phyloP scores from a whole-genome alignment of 352 stramenopile genomes.

The Phytopythium delawarense region DNA sequence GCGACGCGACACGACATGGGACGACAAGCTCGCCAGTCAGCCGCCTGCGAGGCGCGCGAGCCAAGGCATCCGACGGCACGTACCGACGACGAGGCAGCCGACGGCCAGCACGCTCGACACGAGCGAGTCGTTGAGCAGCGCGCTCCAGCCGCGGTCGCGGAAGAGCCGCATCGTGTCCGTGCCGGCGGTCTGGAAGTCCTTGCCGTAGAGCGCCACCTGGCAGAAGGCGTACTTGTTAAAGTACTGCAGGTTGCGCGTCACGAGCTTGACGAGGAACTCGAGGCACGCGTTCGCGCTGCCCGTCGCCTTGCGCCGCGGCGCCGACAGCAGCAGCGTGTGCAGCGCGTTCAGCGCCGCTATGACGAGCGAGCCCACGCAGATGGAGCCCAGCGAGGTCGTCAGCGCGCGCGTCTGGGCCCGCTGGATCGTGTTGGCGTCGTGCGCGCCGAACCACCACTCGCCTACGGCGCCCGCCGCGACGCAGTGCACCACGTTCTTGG shows the following conservation, averaged over 20 bases:
- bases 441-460: conserved; percentile 83
- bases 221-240: conserved; percentile 90
- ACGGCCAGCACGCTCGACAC: conserved; percentile 74
- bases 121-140: conserved; percentile 74
- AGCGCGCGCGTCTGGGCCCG: conserved; percentile 58
- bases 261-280: conserved; percentile 72
- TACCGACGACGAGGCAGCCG: conserved; percentile 75
- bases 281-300: conserved; percentile 72
- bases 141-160: conserved; percentile 73
- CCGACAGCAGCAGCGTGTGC: conserved; percentile 62
- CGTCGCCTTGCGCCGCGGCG: conserved; percentile 55
- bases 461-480: conserved; percentile 70
- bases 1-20: no score
- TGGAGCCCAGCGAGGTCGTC: conserved; percentile 76
- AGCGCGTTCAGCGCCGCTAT: conserved; percentile 65
- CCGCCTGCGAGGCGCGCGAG: no score
- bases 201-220: conserved; percentile 83
- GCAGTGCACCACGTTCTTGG: conserved; percentile 86
- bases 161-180: conserved; percentile 80
- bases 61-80: neutral
- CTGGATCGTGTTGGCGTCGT: conserved; percentile 70
- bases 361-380: conserved; percentile 80
- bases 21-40: neutral
- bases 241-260: conserved; percentile 70
- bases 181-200: conserved; percentile 70